phyloP scores from a whole-genome alignment of 1,284 basidiomycete genomes.

The Flammula alnicola region DNA sequence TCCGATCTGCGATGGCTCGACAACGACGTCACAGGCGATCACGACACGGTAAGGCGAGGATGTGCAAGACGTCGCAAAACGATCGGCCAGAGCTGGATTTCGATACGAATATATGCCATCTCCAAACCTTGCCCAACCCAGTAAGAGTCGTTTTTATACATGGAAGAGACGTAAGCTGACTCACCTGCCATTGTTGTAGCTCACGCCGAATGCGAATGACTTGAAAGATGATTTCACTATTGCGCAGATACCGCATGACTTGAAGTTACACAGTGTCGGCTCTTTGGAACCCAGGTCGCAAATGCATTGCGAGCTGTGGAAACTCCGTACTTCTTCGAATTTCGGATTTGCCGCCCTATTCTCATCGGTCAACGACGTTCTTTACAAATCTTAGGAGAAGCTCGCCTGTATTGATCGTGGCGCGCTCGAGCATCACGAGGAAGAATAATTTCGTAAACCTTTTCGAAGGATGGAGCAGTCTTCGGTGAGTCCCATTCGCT shows the following conservation, averaged over 20 bases:
- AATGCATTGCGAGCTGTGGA: constrained; percentile 65
- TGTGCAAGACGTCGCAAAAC: constrained; percentile 60
- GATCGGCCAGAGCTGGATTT: constrained; percentile 59
- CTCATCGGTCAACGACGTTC: too few relatives aligned
- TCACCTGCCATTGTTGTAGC: constrained; percentile 56
- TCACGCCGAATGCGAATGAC: constrained; percentile 56
- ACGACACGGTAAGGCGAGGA: constrained; percentile 66
- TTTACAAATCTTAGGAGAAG: neutral
- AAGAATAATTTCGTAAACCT: constrained; percentile 53
- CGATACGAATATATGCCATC: constrained; percentile 63
- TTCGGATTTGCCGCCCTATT: constrained; percentile 30
- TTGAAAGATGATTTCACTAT: constrained; percentile 59
- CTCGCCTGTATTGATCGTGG: constrained; percentile 54
- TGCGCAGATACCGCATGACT: constrained; percentile 65
- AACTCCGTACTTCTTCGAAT: constrained; percentile 52
- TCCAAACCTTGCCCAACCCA: constrained; percentile 48
- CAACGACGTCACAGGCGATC: constrained; percentile 58
- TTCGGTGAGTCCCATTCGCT: constrained; percentile 52
- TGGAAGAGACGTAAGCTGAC: constrained; percentile 16
- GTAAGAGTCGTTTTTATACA: neutral
- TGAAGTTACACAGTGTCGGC: constrained; percentile 52
- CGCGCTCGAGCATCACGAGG: constrained; percentile 43
- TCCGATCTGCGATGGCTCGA: too few relatives aligned
- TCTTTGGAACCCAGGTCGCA: constrained; percentile 64
- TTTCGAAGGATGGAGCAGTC: constrained; percentile 48